A percentile compares a stretch with the other conserved stretches of the same genome.
These are phyloP conservation scores for Sclerotinia trifoliorum DNA, from an alignment of 2,329 filamentous ascomycete genomes.

Conservation along the genomic window DNA sequence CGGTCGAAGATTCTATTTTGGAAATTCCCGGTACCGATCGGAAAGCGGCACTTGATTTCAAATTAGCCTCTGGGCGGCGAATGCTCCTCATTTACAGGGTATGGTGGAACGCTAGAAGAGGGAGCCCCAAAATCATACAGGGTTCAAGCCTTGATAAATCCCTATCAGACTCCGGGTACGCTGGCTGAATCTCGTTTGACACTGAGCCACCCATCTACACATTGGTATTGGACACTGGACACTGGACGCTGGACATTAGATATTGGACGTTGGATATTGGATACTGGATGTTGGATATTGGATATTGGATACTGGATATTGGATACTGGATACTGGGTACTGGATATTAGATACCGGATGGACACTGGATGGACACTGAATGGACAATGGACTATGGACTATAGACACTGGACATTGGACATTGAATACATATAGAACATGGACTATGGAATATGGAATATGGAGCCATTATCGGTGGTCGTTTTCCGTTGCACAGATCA, in stretches of 20 bases:
- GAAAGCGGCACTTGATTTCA: constrained; percentile 8
- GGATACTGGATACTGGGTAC: no score
- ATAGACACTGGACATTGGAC: no score
- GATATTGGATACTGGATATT: background rate
- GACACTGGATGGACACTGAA: no score
- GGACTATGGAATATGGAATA: background rate
- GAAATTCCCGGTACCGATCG: constrained; percentile 9
- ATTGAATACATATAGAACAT: background rate
- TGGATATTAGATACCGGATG: no score
- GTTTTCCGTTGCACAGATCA: constrained; percentile 23
- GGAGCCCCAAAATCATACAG: background rate
- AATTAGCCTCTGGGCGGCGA: constrained; percentile 9
- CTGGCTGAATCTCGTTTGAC: background rate
- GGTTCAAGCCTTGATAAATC: constrained; percentile 4
- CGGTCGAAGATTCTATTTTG: constrained; percentile 8
- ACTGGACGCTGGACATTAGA: background rate
- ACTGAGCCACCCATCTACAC: background rate
- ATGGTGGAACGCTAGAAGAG: background rate
- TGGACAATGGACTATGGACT: no score
- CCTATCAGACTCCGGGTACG: constrained; percentile 3
- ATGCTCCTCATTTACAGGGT: background rate
- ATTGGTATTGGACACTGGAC: no score
- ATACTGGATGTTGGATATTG: no score
- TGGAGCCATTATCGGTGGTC: constrained; percentile 9
- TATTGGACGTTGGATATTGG: background rate